Evolutionary conservation across 805 yeast genomes (phyloP).

Genomic region (Wickerhamiella azyma): DNA sequence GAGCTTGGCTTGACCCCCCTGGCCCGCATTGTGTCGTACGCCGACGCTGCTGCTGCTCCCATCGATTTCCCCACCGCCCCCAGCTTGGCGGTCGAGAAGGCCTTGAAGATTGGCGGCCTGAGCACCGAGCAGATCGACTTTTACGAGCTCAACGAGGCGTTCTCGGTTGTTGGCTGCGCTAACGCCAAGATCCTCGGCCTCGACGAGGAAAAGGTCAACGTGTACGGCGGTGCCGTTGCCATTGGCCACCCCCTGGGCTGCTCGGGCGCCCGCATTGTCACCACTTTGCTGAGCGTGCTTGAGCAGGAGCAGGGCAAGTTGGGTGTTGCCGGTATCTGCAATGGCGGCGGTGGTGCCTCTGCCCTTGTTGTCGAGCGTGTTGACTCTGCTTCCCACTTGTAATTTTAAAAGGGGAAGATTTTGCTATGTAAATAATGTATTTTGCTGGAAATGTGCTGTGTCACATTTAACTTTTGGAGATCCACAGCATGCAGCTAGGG

Average conservation of each 20-base stretch:
- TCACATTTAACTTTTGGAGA: too few species aligned
- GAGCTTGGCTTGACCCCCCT: constrained; percentile 81
- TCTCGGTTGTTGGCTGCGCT: constrained; percentile 91
- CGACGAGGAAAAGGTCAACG: constrained; percentile 59
- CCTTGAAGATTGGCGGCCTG: constrained; percentile 72
- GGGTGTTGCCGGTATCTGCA: constrained; percentile 95
- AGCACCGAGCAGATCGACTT: constrained; percentile 58
- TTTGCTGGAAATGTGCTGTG: not conserved
- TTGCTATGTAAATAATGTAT: too few species aligned
- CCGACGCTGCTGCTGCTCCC: constrained; percentile 95
- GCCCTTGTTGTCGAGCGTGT: constrained; percentile 70
- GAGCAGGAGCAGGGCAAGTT: constrained; percentile 72
- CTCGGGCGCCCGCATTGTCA: constrained; percentile 89
- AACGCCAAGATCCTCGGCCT: constrained; percentile 55
- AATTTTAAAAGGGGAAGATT: not conserved
- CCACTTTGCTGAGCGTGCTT: constrained; percentile 70
- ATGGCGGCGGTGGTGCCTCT: constrained; percentile 99
- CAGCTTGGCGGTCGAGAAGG: constrained; percentile 88
- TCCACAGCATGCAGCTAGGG: too few species aligned
- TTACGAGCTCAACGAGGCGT: constrained; percentile 96
- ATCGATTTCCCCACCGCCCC: constrained; percentile 95
- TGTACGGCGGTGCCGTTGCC: constrained; percentile 95
- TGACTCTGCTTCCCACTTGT: not conserved
- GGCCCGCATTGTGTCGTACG: constrained; percentile 87
- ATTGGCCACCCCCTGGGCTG: constrained; percentile 93